Percentiles rank a stretch among this genome's conserved stretches.
Evolutionary conservation across 371 early-diverging fungal genomes (phyloP).

Genomic region (Blastocladiella emersonii): DNA sequence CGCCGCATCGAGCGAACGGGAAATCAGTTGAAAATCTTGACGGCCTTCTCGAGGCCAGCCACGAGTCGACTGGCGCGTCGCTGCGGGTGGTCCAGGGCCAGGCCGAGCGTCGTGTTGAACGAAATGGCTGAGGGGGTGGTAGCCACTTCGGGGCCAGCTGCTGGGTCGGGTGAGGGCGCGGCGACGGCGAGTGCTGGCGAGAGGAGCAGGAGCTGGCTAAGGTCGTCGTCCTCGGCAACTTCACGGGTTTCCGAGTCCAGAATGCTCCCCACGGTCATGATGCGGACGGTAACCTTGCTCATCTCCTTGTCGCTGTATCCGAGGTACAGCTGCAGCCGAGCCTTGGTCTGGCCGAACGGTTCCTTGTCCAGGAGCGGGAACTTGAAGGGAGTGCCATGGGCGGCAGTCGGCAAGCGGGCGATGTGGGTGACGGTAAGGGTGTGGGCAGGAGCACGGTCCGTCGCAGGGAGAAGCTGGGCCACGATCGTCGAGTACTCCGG

Average conservation of each 20-base stretch:
- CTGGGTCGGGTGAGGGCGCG: constrained; percentile 15
- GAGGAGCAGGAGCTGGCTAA: constrained; percentile 11
- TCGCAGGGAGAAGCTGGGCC: constrained; percentile 47
- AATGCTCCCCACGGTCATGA: constrained; percentile 19
- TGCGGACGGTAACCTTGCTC: constrained; percentile 51
- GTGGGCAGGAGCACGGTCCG: constrained; percentile 60
- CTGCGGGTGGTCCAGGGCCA: constrained; percentile 1
- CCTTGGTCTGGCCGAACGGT: constrained; percentile 46
- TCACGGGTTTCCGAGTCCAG: background rate
- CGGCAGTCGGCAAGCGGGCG: constrained; percentile 3
- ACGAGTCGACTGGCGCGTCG: background rate
- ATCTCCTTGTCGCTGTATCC: constrained; percentile 79
- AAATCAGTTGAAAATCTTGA: constrained; percentile 5
- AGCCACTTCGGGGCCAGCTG: constrained; percentile 11
- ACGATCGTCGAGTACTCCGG: constrained; percentile 30
- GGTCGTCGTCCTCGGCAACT: background rate
- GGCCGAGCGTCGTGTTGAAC: background rate
- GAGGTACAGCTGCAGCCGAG: constrained; percentile 50
- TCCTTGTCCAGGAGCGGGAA: constrained; percentile 36
- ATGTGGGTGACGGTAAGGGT: constrained; percentile 47
- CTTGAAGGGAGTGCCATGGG: background rate
- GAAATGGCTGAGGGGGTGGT: constrained; percentile 1
- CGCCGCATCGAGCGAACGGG: too few species aligned
- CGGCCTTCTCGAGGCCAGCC: background rate
- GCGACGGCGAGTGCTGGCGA: constrained; percentile 7